Percentiles rank a stretch among this genome's conserved stretches.
Conservation (phyloP, 1,284 basidiomycete species). For the Cutaneotrichosporon mucoides region DNA sequence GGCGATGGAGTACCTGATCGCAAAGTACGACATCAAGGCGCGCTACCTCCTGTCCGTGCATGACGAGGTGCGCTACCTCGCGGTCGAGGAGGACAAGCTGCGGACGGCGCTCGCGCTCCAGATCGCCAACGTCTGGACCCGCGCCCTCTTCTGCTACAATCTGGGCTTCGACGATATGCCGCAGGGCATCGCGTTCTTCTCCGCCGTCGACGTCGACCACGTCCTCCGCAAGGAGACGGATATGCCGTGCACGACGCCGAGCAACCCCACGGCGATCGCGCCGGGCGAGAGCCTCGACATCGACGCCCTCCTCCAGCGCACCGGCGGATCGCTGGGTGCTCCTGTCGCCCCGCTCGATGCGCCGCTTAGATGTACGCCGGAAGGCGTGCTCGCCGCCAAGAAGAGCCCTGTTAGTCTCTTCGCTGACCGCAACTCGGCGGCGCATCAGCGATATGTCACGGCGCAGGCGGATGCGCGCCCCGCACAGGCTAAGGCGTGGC, state of each 20-base stretch:
- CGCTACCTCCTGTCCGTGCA: slow-evolving; percentile 96
- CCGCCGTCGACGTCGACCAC: slow-evolving; percentile 87
- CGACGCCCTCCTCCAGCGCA: slow-evolving; percentile 60
- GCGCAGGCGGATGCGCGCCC: slow-evolving; percentile 27
- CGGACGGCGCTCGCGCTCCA: slow-evolving; percentile 89
- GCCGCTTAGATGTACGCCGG: not conserved
- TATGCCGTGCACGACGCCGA: slow-evolving; percentile 92
- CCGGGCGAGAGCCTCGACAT: slow-evolving; percentile 85
- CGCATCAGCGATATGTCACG: slow-evolving; percentile 31
- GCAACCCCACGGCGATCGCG: slow-evolving; percentile 74
- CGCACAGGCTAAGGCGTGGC: slow-evolving; percentile 22
- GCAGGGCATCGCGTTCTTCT: slow-evolving; percentile 93
- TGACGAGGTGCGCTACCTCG: slow-evolving; percentile 93
- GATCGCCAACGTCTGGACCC: slow-evolving; percentile 94
- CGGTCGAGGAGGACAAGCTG: slow-evolving; percentile 80
- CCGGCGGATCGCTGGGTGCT: slow-evolving; percentile 35
- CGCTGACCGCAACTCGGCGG: slow-evolving; percentile 23
- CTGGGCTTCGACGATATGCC: slow-evolving; percentile 95
- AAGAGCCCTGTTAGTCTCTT: slow-evolving; percentile 23
- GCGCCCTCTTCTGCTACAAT: slow-evolving; percentile 84
- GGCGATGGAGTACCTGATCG: slow-evolving; percentile 84
- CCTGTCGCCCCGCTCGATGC: not conserved
- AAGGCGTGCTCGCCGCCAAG: slow-evolving; percentile 20
- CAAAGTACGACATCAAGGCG: slow-evolving; percentile 78
- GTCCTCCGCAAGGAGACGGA: slow-evolving; percentile 94